Percentiles rank a stretch among this genome's conserved stretches.
Conservation (phyloP, 192 early-diverging fungal genomes). For the Pilobolus umbonatus region DNA sequence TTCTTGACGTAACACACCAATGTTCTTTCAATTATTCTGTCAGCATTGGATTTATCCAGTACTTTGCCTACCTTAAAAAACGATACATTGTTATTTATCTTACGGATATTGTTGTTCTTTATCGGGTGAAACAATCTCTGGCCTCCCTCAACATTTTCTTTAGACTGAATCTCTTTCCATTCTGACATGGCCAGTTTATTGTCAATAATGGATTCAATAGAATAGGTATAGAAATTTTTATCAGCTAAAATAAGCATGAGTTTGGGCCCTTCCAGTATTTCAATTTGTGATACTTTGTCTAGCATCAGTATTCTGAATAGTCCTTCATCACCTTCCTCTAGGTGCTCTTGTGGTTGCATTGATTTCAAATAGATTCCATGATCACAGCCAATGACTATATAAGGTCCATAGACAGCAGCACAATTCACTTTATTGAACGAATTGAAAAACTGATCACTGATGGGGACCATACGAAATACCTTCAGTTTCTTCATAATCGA, state of each 20-base stretch:
- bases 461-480: constrained; percentile 51
- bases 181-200: background rate
- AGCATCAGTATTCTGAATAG: constrained; percentile 54
- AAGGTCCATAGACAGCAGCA: constrained; percentile 46
- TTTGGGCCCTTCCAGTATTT: constrained; percentile 75
- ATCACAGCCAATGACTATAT: constrained; percentile 81
- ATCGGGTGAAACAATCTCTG: too few relatives aligned
- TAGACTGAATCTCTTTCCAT: background rate
- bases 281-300: constrained; percentile 83
- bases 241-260: constrained; percentile 80
- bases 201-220: constrained; percentile 46
- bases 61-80: constrained; percentile 71
- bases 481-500: constrained; percentile 35
- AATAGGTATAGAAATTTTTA: constrained; percentile 54
- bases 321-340: constrained; percentile 38
- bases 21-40: constrained; percentile 8
- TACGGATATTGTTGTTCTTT: constrained; percentile 33
- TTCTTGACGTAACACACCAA: constrained; percentile 70
- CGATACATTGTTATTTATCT: constrained; percentile 57
- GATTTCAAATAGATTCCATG: constrained; percentile 71
- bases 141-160: background rate
- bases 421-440: constrained; percentile 55
- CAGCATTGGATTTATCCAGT: constrained; percentile 40
- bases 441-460: constrained; percentile 51
- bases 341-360: background rate